Evolutionary conservation across 2,329 filamentous ascomycete genomes (phyloP), one percentile per base, ranked within the genome.

Genomic region (Verticillium alfalfae): DNA sequence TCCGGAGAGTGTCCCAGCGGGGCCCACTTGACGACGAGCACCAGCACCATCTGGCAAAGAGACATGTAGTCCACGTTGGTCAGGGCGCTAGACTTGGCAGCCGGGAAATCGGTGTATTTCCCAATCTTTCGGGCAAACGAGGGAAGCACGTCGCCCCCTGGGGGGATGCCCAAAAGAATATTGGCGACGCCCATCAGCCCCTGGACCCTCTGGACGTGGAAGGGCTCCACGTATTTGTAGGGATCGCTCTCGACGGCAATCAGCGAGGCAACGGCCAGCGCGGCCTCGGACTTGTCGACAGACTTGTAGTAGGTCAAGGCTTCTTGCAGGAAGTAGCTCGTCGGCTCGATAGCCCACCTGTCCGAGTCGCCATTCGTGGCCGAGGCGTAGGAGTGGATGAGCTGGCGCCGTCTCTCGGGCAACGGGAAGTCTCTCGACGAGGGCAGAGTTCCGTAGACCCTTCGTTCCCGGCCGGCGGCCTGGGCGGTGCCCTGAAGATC

Each of bases 31-130:
- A 79, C 65, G 13, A 82, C 74, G 66, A 87, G 75, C 41, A 78
- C 72, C 60, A 86, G 72, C 15, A 87, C 68, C 60, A 80, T 79
- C 66, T 87, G 82, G 64, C 80, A 82, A 58, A 85, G 71, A 10
- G 79, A 81, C 3, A 83, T 76, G 64, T 83, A 82, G 61, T 86
- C 84, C 10, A 82, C 77, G 16, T 76, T 74, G 4, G 70, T 68
- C 18, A 85, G 66, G 0, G 69, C 63, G 22, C 76, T 66, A 0
- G 63, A 15, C 1, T 72, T 66, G 15, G 67, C 64, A 58, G 67
- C 62, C 55, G 66, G 56, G 22, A 73, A 58, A 59, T 63, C 60
- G 49, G 64, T 63, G 1, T 63, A 65, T 3, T 58, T 63, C 2
- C 73, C 64, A 54, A 67, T 67, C 16, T 67, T 66, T 55, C 72